phyloP scores from a whole-genome alignment of 768 basidiomycete species.

The Sporobolomyces phaffii region DNA sequence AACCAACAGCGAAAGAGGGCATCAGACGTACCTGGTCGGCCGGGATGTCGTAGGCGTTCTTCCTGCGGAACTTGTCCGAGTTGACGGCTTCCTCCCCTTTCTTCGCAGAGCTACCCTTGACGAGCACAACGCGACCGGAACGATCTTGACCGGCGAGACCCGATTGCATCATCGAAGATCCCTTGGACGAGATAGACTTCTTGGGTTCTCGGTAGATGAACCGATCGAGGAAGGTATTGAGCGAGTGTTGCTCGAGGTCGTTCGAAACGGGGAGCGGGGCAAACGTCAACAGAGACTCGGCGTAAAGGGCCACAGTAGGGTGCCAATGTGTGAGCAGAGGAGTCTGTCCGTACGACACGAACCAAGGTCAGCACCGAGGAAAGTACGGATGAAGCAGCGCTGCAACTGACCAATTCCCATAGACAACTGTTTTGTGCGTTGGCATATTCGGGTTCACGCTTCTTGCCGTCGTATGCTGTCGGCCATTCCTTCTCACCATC shows the following conservation, averaged over 20 bases:
- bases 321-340: constrained; percentile 82
- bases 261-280: constrained; percentile 72
- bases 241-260: constrained; percentile 85
- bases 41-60: constrained; percentile 64
- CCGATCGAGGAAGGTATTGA: constrained; percentile 90
- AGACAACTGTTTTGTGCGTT: constrained; percentile 71
- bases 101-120: constrained; percentile 61
- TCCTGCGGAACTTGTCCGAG: constrained; percentile 66
- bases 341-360: constrained; percentile 50
- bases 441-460: constrained; percentile 82
- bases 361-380: too few relatives aligned
- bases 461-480: constrained; percentile 68
- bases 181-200: constrained; percentile 60
- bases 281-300: constrained; percentile 67
- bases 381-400: too few relatives aligned
- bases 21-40: constrained; percentile 56
- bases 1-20: constrained; percentile 8
- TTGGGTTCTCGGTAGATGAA: constrained; percentile 98
- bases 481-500: background rate
- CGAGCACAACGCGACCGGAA: constrained; percentile 52
- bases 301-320: constrained; percentile 79
- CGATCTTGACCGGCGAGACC: constrained; percentile 60
- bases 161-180: constrained; percentile 95
- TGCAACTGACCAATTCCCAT: constrained; percentile 84
- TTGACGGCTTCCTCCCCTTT: constrained; percentile 60